Base-by-base conservation (phyloP, 495 filamentous ascomycete genomes). In the Aspergillus wentii region DNA sequence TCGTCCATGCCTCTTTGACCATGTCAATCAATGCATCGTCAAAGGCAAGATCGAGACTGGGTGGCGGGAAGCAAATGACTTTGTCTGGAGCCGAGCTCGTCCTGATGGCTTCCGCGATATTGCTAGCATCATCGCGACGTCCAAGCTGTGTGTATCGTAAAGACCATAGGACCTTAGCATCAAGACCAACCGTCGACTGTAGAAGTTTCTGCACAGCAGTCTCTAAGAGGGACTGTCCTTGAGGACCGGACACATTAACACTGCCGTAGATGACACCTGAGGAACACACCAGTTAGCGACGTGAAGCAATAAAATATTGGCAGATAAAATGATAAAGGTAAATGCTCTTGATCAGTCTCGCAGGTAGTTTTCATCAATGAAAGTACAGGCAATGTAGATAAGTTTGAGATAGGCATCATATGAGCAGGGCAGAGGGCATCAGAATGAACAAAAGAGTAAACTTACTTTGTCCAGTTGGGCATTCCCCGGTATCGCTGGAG, bases 301-400 rank as follows among this genome's bases (percentile, higher is more conserved):
- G 35, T 44, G 44, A 44, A 42, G 19, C 16, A 28, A 40, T 14
- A 30, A 29, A 33, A 37, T 33, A 43, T 16, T n/a, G 41, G 19
- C 37, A 46, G 52, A 25, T 30, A 31, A 30, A 35, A 43, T 30
- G 30, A 25, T 18, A 21, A 29, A 44, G 18, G 37, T 35, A 26
- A 39, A 51, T 47, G 51, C 66, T 71, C 61, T 54, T 61, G 54
- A 80, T 95, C 89, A 95, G 89, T 73, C 79, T 86, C n/a, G n/a
- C n/a, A n/a, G n/a, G 74, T 45, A 57, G 41, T 52, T 79, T 72
- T 86, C 86, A 79, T 88, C 88, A 91, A 80, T 66, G 68, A 63
- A 68, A 64, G 75, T 79, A 79, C 85, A 87, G 89, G 82, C 86
- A 95, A 95, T 95, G 89, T 96, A 96, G 89, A 92, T 95, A 96